Percentiles rank a stretch among this genome's conserved stretches.
Conservation (phyloP, 805 yeast genomes). For the Hanseniaspora hatyaiensis region DNA sequence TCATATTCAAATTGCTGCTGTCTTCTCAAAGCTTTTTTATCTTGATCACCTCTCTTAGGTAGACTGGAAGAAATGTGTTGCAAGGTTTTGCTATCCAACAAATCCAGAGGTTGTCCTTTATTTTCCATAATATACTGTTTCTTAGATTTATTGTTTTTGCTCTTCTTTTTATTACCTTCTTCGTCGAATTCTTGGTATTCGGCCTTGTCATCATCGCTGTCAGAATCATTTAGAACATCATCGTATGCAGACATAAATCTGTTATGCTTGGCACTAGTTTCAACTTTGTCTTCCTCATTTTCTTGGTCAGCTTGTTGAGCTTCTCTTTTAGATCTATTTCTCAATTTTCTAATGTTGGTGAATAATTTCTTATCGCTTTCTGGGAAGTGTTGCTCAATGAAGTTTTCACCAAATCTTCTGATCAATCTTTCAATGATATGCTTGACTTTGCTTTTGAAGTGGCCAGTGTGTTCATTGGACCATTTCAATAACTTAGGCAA, state of each 20-base stretch:
- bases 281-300: conserved; percentile 18
- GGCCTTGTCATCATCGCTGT: conserved; percentile 44
- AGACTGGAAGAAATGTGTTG: conserved; percentile 81
- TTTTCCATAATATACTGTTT: conserved; percentile 67
- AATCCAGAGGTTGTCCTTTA: conserved; percentile 70
- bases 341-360: conserved; percentile 72
- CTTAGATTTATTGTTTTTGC: conserved; percentile 23
- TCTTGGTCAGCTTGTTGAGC: conserved; percentile 37
- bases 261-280: conserved; percentile 30
- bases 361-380: conserved; percentile 78
- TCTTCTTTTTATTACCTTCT: conserved; percentile 25
- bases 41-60: conserved; percentile 48
- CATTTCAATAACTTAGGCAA: conserved; percentile 69
- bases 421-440: conserved; percentile 85
- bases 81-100: conserved; percentile 71
- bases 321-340: conserved; percentile 74
- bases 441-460: conserved; percentile 83
- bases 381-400: conserved; percentile 74
- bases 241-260: conserved; percentile 80
- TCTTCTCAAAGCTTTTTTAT: conserved; percentile 30
- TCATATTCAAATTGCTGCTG: conserved; percentile 29
- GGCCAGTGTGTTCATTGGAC: conserved; percentile 94
- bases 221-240: conserved; percentile 73
- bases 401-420: conserved; percentile 81
- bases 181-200: conserved; percentile 33